Evolutionary conservation across 1,284 basidiomycete genomes (phyloP).

Genomic region (Leccinum ponderosum): DNA sequence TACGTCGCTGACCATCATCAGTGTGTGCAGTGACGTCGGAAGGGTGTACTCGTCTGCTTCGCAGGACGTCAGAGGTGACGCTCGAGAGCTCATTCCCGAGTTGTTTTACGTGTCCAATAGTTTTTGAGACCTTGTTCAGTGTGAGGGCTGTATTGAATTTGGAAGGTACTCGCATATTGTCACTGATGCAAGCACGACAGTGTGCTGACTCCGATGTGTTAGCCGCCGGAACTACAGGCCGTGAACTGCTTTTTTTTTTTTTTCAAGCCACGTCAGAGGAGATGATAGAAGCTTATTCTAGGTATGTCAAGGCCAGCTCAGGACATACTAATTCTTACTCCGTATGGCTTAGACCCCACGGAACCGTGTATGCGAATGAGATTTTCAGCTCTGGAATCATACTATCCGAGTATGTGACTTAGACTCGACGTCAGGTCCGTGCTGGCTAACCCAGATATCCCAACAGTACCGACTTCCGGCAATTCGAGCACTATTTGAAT

Average conservation of each 20-base stretch:
- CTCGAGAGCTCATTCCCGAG: too few species aligned
- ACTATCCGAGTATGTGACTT: conserved; percentile 75
- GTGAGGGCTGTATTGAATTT: conserved; percentile 58
- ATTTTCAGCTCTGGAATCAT: conserved; percentile 93
- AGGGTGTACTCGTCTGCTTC: too few species aligned
- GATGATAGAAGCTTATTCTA: conserved; percentile 92
- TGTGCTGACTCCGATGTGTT: conserved; percentile 7
- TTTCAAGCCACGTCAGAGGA: conserved; percentile 96
- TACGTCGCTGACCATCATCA: too few species aligned
- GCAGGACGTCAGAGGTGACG: too few species aligned
- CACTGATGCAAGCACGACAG: background rate
- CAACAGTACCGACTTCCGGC: conserved; percentile 85
- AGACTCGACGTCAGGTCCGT: conserved; percentile 7
- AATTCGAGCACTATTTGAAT: conserved; percentile 91
- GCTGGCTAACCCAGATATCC: background rate
- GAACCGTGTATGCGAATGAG: conserved; percentile 91
- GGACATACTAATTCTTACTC: background rate
- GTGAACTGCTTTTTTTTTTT: conserved; percentile 62
- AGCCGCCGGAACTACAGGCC: conserved; percentile 89
- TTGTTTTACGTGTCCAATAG: background rate
- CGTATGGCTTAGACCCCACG: conserved; percentile 65
- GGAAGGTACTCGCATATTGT: conserved; percentile 58
- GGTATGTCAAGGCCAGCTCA: conserved; percentile 68
- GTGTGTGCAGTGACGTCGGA: too few species aligned
- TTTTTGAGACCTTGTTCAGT: conserved; percentile 37